Evolutionary conservation across 2,329 filamentous ascomycete genomes (phyloP), one percentile per base, ranked within the genome.

Genomic region (Xylariomycetidae sp.): DNA sequence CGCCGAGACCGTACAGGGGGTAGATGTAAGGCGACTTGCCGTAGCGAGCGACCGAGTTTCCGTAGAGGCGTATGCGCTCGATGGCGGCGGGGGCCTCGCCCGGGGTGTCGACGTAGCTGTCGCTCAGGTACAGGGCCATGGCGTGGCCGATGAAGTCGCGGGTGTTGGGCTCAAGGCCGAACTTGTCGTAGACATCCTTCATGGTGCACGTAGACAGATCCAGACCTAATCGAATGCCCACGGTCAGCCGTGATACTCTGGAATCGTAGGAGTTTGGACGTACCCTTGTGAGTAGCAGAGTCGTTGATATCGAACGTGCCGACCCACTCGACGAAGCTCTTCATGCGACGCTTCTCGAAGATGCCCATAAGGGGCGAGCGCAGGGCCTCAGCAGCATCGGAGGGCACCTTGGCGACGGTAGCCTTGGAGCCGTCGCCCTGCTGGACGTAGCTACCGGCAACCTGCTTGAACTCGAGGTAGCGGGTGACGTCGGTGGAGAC

Each of bases 11-110:
- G 68, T 98, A 98, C 19, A 96, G 80, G 30, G 92, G 93, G 73
- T 98, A 98, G 69, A 98, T 96, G 72, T 96, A 98, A 28, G 92
- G 93, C 10, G 89, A 96, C 68, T 95, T 96, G 65, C 92, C 92
- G 65, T 96, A 96, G 44, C 90, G 80, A 32, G 89, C 87, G 65
- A 98, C 94, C 19, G 89, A 95, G 75, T 95, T 95, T 50, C 90
- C 93, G 64, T 98, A 98, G 29, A 98, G 75, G 48, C 86, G 79
- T 60, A 98, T 95, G 52, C 90, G 87, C 64, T 90, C 79, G 51
- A 98, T 85, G 36, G 85, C 79, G 59, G 95, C 88, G 49, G 83
- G 79, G 27, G 89, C 87, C 55, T 70, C 69, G 46, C 89, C 89
- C 31, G 72, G 66, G 44, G 73, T 63, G 47, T 72, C 78, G 56